phyloP scores from a whole-genome alignment of 1,139 yeast genomes.

The Nakaseomyces nivariensis region DNA sequence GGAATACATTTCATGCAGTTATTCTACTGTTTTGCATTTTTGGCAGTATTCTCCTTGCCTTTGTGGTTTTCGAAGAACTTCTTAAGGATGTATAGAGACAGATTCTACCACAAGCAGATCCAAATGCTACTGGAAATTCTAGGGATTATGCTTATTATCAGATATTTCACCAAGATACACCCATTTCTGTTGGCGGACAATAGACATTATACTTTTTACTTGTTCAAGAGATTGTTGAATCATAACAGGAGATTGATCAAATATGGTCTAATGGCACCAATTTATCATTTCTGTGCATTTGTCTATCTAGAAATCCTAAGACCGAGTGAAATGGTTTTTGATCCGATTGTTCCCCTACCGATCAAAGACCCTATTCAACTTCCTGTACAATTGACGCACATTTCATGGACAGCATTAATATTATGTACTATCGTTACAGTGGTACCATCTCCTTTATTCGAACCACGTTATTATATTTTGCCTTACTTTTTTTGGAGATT shows the following conservation, averaged over 20 bases:
- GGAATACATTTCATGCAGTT: conserved; percentile 70
- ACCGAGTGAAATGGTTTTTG: conserved; percentile 29
- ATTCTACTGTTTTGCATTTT: conserved; percentile 63
- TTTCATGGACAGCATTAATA: conserved; percentile 39
- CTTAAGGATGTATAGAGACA: conserved; percentile 31
- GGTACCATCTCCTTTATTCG: conserved; percentile 84
- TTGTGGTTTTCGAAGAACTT: conserved; percentile 44
- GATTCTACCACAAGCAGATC: conserved; percentile 24
- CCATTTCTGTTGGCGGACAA: conserved; percentile 92
- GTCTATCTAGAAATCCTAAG: conserved; percentile 33
- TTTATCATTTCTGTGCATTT: conserved; percentile 63
- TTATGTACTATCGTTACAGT: conserved; percentile 51
- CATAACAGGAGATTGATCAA: conserved; percentile 31
- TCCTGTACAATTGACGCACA: conserved; percentile 34
- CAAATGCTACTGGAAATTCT: conserved; percentile 26
- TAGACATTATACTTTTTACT: conserved; percentile 83
- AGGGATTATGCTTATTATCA: conserved; percentile 42
- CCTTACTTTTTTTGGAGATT: conserved; percentile 73
- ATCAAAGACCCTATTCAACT: conserved; percentile 28
- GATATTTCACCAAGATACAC: conserved; percentile 63
- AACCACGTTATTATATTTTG: conserved; percentile 81
- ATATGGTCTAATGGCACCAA: conserved; percentile 41
- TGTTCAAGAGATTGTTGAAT: conserved; percentile 56
- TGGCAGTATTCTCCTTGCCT: conserved; percentile 58
- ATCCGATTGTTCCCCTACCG: conserved; percentile 30